A percentile compares a stretch with the other conserved stretches of the same genome.
Conservation (phyloP, 2,329 filamentous ascomycete genomes). For the Calycina herbarum region DNA sequence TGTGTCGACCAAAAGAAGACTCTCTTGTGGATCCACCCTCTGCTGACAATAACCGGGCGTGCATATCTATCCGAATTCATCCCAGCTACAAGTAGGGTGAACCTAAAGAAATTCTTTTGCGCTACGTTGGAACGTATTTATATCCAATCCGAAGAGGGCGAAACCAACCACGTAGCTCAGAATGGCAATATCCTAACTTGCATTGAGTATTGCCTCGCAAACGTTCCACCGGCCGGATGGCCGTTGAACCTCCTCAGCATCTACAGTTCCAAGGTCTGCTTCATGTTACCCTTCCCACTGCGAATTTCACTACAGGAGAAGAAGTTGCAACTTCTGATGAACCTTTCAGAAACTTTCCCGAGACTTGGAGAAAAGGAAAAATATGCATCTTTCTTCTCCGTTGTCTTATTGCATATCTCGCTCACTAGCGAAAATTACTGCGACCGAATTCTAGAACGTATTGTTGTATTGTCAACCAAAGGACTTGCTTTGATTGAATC, state of each 20-base stretch:
- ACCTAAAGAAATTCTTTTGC: neutral
- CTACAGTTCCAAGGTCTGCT: neutral
- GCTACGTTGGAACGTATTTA: neutral
- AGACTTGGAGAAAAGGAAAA: neutral
- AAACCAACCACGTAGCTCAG: neutral
- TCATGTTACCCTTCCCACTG: neutral
- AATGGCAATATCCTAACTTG: neutral
- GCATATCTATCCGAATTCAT: neutral
- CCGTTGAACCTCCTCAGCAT: neutral
- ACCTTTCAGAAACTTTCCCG: neutral
- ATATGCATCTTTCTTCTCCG: neutral
- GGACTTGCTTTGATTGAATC: neutral
- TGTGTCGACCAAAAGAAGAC: neutral
- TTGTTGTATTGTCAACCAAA: neutral
- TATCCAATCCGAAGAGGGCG: neutral
- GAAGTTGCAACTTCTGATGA: neutral
- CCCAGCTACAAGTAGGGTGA: neutral
- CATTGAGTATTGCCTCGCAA: neutral
- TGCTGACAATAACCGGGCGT: neutral
- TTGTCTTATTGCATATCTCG: neutral
- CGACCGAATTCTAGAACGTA: neutral
- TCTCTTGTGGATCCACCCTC: neutral
- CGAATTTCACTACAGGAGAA: neutral
- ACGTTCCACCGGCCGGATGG: neutral
- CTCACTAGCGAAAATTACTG: neutral